Percentiles rank a stretch among this genome's conserved stretches.
phyloP scores from a whole-genome alignment of 2,329 filamentous ascomycete genomes.

The Blastomyces gilchristii region DNA sequence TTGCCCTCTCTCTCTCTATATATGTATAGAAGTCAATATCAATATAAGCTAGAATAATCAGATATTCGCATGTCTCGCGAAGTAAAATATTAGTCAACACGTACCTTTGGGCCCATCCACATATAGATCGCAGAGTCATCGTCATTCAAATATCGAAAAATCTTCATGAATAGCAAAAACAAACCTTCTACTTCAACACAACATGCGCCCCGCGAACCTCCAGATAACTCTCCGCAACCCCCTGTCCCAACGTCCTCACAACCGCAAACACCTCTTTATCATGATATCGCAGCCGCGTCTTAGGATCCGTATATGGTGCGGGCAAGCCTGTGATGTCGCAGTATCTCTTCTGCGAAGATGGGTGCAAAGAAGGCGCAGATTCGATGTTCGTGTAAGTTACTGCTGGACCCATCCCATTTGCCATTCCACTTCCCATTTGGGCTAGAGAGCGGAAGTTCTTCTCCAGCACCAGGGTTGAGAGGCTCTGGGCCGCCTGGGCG shows the following conservation, averaged over 20 bases:
- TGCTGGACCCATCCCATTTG: conserved; percentile 50
- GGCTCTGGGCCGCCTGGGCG: conserved; percentile 75
- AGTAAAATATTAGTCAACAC: not conserved
- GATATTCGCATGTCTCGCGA: not conserved
- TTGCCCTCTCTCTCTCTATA: not conserved
- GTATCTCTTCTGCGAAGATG: conserved; percentile 65
- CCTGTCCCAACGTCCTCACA: conserved; percentile 69
- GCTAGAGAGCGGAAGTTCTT: conserved; percentile 50
- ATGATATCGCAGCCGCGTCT: conserved; percentile 86
- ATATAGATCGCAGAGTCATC: not conserved
- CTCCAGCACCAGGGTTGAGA: conserved; percentile 81
- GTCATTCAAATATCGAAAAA: not conserved
- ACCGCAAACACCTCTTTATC: conserved; percentile 83
- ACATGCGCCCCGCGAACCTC: conserved; percentile 88
- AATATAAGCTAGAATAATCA: not conserved
- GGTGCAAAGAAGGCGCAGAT: conserved; percentile 72
- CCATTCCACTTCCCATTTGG: conserved; percentile 25
- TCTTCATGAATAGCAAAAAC: not conserved
- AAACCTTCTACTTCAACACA: conserved; percentile 59
- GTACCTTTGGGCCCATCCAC: not conserved
- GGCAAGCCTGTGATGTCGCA: conserved; percentile 91
- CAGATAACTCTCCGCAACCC: conserved; percentile 75
- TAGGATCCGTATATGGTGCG: conserved; percentile 89
- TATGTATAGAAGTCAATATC: not conserved
- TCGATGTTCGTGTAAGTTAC: conserved; percentile 96